Percentiles rank a stretch among this genome's conserved stretches.
These are phyloP conservation scores for Mycena filopes DNA, from an alignment of 768 basidiomycete species.

Conservation along the genomic window DNA sequence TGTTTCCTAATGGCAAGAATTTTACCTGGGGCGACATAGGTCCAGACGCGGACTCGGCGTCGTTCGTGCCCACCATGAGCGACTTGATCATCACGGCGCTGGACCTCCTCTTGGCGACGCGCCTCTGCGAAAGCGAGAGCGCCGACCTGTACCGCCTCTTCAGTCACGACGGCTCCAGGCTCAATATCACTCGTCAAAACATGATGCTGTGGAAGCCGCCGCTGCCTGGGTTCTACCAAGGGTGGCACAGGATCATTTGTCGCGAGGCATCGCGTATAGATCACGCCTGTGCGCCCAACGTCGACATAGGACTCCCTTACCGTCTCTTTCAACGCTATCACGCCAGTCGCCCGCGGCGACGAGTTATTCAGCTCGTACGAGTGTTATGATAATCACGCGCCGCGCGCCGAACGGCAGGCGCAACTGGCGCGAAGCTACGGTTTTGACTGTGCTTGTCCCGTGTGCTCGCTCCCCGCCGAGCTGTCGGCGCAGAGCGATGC, in stretches of 20 bases:
- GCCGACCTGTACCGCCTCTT: background rate
- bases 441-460: background rate
- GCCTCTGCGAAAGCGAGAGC: background rate
- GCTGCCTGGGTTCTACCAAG: constrained; percentile 5
- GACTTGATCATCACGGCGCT: background rate
- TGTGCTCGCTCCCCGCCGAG: no score
- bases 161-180: constrained; percentile 7
- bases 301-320: no score
- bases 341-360: background rate
- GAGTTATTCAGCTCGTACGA: constrained; percentile 12
- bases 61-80: no score
- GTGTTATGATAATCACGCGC: background rate
- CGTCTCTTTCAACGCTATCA: no score
- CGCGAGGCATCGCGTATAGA: constrained; percentile 12
- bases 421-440: background rate
- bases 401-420: constrained; percentile 1
- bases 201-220: background rate
- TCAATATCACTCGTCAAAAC: constrained; percentile 16
- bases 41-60: background rate
- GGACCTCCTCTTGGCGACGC: background rate
- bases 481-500: no score
- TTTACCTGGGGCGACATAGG: no score
- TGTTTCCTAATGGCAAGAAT: no score
- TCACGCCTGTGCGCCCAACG: no score
- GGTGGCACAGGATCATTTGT: background rate